These are phyloP conservation scores for Durusdinium trenchii DNA, from an alignment of 73 alveolate species.

Conservation along the genomic window DNA sequence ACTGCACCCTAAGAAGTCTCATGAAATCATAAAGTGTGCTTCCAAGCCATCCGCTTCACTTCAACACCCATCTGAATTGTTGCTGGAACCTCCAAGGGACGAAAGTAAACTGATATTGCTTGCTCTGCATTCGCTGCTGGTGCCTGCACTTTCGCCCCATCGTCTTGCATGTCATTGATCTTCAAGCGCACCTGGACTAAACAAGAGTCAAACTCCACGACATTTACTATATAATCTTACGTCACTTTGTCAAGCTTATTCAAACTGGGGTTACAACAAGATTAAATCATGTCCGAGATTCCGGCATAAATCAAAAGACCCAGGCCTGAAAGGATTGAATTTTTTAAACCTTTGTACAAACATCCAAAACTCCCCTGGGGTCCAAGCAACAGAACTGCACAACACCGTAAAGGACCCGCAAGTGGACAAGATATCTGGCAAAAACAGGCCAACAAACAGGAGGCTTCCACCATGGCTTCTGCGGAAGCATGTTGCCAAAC, in stretches of 20 bases:
- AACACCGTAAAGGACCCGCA: constrained; percentile 34
- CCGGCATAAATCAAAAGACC: constrained; percentile 27
- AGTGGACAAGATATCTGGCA: constrained; percentile 29
- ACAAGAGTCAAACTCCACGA: not conserved
- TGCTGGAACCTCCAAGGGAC: constrained; percentile 59
- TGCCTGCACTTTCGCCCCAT: constrained; percentile 56
- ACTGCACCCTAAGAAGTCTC: no score
- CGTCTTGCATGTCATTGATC: constrained; percentile 47
- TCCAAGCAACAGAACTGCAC: constrained; percentile 70
- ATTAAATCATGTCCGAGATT: not conserved
- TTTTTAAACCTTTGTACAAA: no score
- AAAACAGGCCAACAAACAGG: no score
- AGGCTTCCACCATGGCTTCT: no score
- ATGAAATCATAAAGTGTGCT: no score
- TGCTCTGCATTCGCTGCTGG: not conserved
- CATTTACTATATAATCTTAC: not conserved
- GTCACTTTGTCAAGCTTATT: not conserved
- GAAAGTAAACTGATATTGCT: no score
- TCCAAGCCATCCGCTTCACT: constrained; percentile 56
- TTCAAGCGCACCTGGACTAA: constrained; percentile 46
- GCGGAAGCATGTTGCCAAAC: no score
- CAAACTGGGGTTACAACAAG: not conserved
- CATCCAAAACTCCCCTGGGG: no score
- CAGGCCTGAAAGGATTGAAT: not conserved
- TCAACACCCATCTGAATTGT: constrained; percentile 65